Percentiles rank a stretch among this genome's conserved stretches.
These are phyloP conservation scores for Ceriops tagal DNA, from an alignment of 345 rosid species.

Conservation along the genomic window DNA sequence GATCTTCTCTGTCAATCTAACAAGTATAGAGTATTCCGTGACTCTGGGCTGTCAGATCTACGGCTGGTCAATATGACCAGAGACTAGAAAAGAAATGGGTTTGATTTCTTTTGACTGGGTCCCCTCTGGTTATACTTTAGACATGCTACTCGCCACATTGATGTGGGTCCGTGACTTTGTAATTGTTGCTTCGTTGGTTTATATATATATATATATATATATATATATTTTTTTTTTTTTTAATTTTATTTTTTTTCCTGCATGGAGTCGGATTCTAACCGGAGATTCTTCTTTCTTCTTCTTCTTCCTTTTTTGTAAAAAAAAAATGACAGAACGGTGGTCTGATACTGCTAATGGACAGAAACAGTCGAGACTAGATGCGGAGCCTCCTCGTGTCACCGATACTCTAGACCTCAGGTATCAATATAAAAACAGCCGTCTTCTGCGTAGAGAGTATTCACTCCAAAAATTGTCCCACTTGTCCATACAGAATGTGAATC, in stretches of 20 bases:
- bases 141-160: constrained; percentile 34
- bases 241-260: too few relatives aligned
- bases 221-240: too few relatives aligned
- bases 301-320: too few relatives aligned
- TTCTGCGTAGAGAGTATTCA: too few relatives aligned
- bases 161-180: neutral
- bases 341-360: constrained; percentile 30
- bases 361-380: constrained; percentile 16
- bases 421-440: neutral
- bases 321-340: constrained; percentile 33
- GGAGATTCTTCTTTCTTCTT: too few relatives aligned
- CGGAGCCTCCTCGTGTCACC: constrained; percentile 19
- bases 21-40: neutral
- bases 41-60: constrained; percentile 31
- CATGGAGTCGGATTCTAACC: neutral
- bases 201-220: too few relatives aligned
- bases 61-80: constrained; percentile 21
- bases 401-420: constrained; percentile 57
- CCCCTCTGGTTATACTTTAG: constrained; percentile 18
- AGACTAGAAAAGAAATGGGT: neutral
- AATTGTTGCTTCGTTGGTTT: too few relatives aligned
- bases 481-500: too few relatives aligned
- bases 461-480: too few relatives aligned
- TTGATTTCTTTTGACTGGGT: constrained; percentile 8
- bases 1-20: constrained; percentile 6